Conservation (phyloP, 2,329 filamentous ascomycete genomes). For the Aspergillus sojae region DNA sequence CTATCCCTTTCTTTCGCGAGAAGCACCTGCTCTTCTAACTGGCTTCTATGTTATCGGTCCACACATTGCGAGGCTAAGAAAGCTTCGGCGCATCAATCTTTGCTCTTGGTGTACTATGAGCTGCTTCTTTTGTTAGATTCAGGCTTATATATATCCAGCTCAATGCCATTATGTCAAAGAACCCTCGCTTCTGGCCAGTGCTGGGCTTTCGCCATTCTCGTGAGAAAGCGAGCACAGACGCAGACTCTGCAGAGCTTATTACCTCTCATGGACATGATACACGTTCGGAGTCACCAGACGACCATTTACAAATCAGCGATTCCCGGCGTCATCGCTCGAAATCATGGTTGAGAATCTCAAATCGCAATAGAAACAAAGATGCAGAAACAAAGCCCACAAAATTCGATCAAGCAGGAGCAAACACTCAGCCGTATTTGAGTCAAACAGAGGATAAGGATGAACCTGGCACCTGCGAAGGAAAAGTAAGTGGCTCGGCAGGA, state of each 20-base stretch:
- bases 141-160: neutral
- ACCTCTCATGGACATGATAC: neutral
- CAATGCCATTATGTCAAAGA: neutral
- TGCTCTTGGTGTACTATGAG: neutral
- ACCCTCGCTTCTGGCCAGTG: neutral
- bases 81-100: neutral
- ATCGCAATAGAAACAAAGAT: neutral
- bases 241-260: neutral
- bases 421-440: neutral
- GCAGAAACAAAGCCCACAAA: neutral
- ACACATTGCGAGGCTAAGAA: neutral
- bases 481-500: neutral
- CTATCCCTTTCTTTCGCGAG: fast-evolving
- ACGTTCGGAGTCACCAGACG: neutral
- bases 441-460: neutral
- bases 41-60: neutral
- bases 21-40: neutral
- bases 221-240: too few species aligned
- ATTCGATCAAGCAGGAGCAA: neutral
- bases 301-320: neutral
- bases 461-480: neutral
- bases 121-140: neutral
- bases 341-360: neutral
- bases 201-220: neutral
- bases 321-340: neutral